Conservation (phyloP, 352 stramenopile species). For the Phytophthora ramorum region DNA sequence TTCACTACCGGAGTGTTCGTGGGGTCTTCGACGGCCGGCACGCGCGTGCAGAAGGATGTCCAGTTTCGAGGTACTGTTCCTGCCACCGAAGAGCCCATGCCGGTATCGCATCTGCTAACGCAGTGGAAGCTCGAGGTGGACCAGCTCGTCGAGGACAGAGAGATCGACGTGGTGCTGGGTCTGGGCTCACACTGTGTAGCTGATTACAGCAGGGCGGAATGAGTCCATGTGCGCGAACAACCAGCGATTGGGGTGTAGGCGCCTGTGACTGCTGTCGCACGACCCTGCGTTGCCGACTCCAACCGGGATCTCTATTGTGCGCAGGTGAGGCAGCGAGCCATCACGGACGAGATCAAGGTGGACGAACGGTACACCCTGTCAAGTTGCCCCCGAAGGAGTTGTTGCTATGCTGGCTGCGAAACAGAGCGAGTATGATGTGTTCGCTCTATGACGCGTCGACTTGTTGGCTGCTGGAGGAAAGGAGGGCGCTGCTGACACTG, state of each 20-base stretch:
- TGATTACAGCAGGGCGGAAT: slow-evolving; percentile 85
- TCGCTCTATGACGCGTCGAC: slow-evolving; percentile 55
- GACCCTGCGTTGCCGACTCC: slow-evolving; percentile 84
- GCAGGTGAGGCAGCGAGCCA: slow-evolving; percentile 82
- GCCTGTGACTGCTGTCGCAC: slow-evolving; percentile 64
- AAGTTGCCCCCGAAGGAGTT: slow-evolving; percentile 74
- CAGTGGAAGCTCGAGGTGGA: slow-evolving; percentile 85
- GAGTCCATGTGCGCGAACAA: slow-evolving; percentile 91
- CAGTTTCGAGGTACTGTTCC: slow-evolving; percentile 86
- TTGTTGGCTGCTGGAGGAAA: slow-evolving; percentile 37
- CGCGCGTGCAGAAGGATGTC: slow-evolving; percentile 59
- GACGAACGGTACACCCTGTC: slow-evolving; percentile 74
- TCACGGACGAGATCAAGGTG: slow-evolving; percentile 79
- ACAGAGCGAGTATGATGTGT: slow-evolving; percentile 39
- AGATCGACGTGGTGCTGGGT: slow-evolving; percentile 79
- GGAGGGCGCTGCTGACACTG: slow-evolving; percentile 13
- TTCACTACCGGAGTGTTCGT: slow-evolving; percentile 95
- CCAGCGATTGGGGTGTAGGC: slow-evolving; percentile 84
- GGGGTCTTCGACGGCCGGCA: slow-evolving; percentile 25
- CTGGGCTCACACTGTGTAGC: slow-evolving; percentile 84
- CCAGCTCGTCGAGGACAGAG: slow-evolving; percentile 71
- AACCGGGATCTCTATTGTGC: slow-evolving; percentile 89
- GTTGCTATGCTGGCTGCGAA: slow-evolving; percentile 56
- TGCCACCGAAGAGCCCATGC: slow-evolving; percentile 74
- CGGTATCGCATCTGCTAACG: slow-evolving; percentile 72